A percentile compares a stretch with the other conserved stretches of the same genome.
Evolutionary conservation across 2,329 filamentous ascomycete species (phyloP).

Genomic region (Cercospora janseana): DNA sequence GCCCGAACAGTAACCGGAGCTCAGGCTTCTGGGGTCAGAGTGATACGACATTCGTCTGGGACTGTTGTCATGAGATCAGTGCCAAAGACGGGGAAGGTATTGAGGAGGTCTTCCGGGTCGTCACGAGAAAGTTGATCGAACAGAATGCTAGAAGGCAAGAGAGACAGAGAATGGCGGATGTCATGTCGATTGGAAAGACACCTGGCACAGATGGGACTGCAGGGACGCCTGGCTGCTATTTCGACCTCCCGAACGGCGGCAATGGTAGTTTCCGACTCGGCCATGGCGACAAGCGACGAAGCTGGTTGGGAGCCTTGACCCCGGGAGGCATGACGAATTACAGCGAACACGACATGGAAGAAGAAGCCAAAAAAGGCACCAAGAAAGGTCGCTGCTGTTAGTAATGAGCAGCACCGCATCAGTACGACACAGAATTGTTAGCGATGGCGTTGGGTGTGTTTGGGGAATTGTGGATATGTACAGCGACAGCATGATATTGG

Average conservation of each 20-base stretch:
- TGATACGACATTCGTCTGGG: constrained; percentile 67
- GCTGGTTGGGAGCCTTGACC: constrained; percentile 61
- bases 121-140: constrained; percentile 80
- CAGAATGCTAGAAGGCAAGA: constrained; percentile 59
- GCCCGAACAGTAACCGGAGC: constrained; percentile 53
- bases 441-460: not conserved
- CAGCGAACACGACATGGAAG: constrained; percentile 28
- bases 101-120: constrained; percentile 91
- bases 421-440: not conserved
- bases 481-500: not conserved
- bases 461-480: not conserved
- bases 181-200: constrained; percentile 42
- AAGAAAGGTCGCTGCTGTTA: constrained; percentile 33
- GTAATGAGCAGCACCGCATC: not conserved
- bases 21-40: constrained; percentile 81
- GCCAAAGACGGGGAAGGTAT: constrained; percentile 93
- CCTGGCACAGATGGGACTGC: constrained; percentile 41
- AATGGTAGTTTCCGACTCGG: constrained; percentile 61
- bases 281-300: constrained; percentile 61
- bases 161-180: constrained; percentile 48
- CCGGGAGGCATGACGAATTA: constrained; percentile 36
- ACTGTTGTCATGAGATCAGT: constrained; percentile 94
- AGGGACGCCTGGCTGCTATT: constrained; percentile 44
- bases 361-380: constrained; percentile 28
- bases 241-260: constrained; percentile 48